Base-by-base conservation (phyloP, 352 stramenopile genomes). In the Phytopythium oedochilum region DNA sequence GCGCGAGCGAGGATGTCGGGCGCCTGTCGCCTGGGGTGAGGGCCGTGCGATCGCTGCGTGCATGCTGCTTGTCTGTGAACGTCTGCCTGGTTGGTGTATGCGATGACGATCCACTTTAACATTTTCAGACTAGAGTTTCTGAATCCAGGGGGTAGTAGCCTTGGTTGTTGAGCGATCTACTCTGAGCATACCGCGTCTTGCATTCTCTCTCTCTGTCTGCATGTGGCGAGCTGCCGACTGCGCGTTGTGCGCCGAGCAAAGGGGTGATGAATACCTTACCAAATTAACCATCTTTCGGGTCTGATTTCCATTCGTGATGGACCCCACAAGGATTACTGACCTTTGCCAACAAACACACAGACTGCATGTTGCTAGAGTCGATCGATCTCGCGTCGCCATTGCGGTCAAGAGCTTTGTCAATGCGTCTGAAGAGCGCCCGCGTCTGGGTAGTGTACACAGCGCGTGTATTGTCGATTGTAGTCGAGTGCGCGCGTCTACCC, bases 71-170 rank as follows among this genome's bases (percentile, higher is more conserved):
- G 32, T 36, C 32, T 36, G 32, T 15, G 7, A 17, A 15, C 60
- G 20, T 58, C 14, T 42, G 5, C 50, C 44, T 61, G n/a, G 18
- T 40, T 14, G 47, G 20, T 18, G 63, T 81, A 79, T 89, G 78
- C 80, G 70, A 72, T 91, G 83, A 93, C 75, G 83, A 93, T 79
- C 67, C 57, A 72, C 64, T 53, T 68, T 71, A 88, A 80, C 71
- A 84, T 80, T 91, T 90, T 93, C 83, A 93, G 80, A 93, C 81
- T 93, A 93, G 80, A 93, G 83, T 93, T 93, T 91, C 83, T 91
- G 80, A 93, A 88, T 75, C 73, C 70, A 66, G 70, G 82, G 73
- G 78, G 80, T 93, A 91, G 83, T 93, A 93, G 83, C 80, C 80
- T 60, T 74, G 66, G 78, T 78, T 91, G 80, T 71, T 78, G 81